Evolutionary conservation across 305 asterid species (phyloP).

Genomic region (Rubia tinctorum): DNA sequence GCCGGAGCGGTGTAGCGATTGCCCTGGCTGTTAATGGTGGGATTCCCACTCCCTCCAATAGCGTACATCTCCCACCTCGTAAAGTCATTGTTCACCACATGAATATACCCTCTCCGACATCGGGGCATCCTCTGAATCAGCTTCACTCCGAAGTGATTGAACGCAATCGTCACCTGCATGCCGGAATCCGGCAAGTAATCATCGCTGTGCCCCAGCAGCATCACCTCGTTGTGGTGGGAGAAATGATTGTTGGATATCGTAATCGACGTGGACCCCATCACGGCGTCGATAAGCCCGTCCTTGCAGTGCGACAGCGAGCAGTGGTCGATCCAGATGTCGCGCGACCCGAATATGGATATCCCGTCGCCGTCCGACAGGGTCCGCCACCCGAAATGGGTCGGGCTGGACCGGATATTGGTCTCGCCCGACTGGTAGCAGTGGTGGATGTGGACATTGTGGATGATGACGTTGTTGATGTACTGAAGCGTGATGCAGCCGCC

Average conservation of each 20-base stretch:
- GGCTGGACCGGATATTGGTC: slow-evolving; percentile 73
- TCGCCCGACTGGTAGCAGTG: slow-evolving; percentile 75
- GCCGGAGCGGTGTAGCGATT: slow-evolving; percentile 81
- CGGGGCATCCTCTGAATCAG: slow-evolving; percentile 94
- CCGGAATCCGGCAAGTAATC: slow-evolving; percentile 81
- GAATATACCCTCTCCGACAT: slow-evolving; percentile 89
- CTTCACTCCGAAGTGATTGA: slow-evolving; percentile 69
- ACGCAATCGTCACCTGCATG: slow-evolving; percentile 97
- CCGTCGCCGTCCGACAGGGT: slow-evolving; percentile 85
- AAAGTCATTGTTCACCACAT: slow-evolving; percentile 86
- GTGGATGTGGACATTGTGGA: slow-evolving; percentile 80
- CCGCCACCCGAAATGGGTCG: slow-evolving; percentile 79
- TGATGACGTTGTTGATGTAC: slow-evolving; percentile 63
- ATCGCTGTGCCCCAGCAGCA: slow-evolving; percentile 85
- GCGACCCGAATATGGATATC: slow-evolving; percentile 66
- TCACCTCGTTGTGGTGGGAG: slow-evolving; percentile 87
- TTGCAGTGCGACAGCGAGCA: slow-evolving; percentile 79
- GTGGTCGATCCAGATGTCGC: slow-evolving; percentile 89
- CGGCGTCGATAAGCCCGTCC: slow-evolving; percentile 79
- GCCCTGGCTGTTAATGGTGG: slow-evolving; percentile 98
- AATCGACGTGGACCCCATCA: slow-evolving; percentile 91
- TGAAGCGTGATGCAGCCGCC: slow-evolving; percentile 95
- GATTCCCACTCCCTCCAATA: slow-evolving; percentile 93
- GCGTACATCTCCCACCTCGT: slow-evolving; percentile 99
- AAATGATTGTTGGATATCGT: slow-evolving; percentile 81